phyloP scores from a whole-genome alignment of 805 yeast genomes.

The Hanseniaspora nectarophila region DNA sequence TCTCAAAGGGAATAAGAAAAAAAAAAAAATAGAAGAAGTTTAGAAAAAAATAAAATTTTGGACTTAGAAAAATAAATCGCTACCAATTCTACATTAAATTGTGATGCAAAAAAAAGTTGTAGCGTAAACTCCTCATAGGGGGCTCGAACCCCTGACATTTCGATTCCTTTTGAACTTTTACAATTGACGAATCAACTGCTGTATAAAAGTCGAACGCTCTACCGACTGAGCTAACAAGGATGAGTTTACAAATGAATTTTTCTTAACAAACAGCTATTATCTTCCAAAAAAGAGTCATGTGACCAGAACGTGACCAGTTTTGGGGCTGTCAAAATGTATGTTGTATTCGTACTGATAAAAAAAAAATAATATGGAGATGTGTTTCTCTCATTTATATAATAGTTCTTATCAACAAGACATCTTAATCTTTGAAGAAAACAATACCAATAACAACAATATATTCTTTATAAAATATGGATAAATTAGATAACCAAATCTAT shows the following conservation, averaged over 20 bases:
- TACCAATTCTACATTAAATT: not conserved
- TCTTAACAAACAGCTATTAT: no score
- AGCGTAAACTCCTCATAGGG: slow-evolving; percentile 36
- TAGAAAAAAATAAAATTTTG: no score
- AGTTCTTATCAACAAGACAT: no score
- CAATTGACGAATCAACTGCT: slow-evolving; percentile 17
- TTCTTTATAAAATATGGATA: not conserved
- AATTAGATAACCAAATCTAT: not conserved
- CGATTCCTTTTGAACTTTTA: slow-evolving; percentile 23
- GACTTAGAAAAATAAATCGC: no score
- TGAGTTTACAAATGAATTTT: slow-evolving; percentile 26
- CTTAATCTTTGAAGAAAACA: no score
- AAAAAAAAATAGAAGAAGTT: not conserved
- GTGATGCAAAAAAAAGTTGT: slow-evolving; percentile 19
- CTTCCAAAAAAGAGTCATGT: no score
- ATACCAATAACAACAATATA: not conserved
- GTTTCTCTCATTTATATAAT: no score
- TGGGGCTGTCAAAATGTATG: no score
- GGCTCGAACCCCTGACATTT: slow-evolving; percentile 43
- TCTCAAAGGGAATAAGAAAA: no score
- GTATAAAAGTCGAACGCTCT: slow-evolving; percentile 59
- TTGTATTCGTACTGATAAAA: no score
- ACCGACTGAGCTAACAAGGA: slow-evolving; percentile 55
- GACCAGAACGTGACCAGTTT: no score
- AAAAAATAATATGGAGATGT: no score